phyloP scores from a whole-genome alignment of 2,329 filamentous ascomycete species.

The Penicillium decumbens region DNA sequence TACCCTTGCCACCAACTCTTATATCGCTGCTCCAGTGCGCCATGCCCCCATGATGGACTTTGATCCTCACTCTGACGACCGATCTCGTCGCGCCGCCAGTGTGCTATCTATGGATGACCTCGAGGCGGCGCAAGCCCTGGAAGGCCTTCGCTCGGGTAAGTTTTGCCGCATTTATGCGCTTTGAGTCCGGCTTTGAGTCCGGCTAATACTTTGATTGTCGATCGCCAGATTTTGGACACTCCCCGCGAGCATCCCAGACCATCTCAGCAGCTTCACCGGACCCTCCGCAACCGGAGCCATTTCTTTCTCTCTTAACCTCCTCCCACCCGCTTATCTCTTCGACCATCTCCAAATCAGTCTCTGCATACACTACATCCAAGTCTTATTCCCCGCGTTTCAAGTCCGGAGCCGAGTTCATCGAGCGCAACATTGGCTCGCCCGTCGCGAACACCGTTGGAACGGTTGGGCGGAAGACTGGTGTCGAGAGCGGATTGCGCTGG shows the following conservation, averaged over 20 bases:
- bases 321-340: constrained; percentile 81
- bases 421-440: constrained; percentile 75
- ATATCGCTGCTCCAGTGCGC: not conserved
- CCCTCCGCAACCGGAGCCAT: constrained; percentile 63
- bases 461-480: constrained; percentile 77
- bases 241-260: constrained; percentile 49
- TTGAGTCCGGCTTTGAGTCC: not conserved
- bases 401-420: constrained; percentile 84
- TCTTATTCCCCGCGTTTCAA: constrained; percentile 86
- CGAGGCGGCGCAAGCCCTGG: constrained; percentile 68
- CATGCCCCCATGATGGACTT: constrained; percentile 38
- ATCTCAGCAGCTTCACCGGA: constrained; percentile 30
- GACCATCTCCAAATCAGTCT: constrained; percentile 77
- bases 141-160: constrained; percentile 68
- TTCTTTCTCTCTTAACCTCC: constrained; percentile 80
- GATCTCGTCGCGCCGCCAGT: constrained; percentile 43
- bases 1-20: not conserved
- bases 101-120: constrained; percentile 49
- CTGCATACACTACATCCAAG: constrained; percentile 81
- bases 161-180: not conserved
- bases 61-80: constrained; percentile 36
- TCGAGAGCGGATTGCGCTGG: constrained; percentile 81
- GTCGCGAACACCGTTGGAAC: constrained; percentile 81
- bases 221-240: constrained; percentile 61
- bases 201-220: constrained; percentile 10